Conservation (phyloP, 169 alveolate species). For the Ichthyophthirius multifiliis region DNA sequence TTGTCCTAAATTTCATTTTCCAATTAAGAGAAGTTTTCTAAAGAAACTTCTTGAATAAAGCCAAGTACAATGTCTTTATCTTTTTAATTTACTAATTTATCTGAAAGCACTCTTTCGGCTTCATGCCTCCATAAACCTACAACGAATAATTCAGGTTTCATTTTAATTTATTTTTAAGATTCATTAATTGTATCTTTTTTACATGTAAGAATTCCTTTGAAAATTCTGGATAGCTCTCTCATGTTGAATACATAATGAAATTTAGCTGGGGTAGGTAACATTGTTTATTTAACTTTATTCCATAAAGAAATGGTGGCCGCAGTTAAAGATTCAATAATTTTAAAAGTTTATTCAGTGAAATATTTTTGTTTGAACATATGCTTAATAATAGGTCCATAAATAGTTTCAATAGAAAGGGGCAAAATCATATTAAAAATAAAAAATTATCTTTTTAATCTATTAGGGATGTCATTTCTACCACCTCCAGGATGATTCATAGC, state of each 20-base stretch:
- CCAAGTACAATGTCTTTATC: conserved; percentile 84
- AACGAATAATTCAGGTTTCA: conserved; percentile 82
- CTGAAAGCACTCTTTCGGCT: conserved; percentile 94
- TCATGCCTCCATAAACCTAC: conserved; percentile 97
- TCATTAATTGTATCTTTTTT: conserved; percentile 68
- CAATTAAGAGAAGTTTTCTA: conserved; percentile 15
- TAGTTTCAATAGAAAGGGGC: conserved; percentile 94
- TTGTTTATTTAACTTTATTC: conserved; percentile 73
- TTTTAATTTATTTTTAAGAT: conserved; percentile 63
- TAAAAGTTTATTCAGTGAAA: conserved; percentile 71
- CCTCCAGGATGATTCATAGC: conserved; percentile 97
- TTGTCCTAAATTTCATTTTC: conserved; percentile 81
- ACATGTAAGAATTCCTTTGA: conserved; percentile 91
- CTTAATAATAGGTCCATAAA: conserved; percentile 93
- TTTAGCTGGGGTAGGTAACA: conserved; percentile 91
- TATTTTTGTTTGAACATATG: conserved; percentile 89
- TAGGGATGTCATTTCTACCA: conserved; percentile 97
- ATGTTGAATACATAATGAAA: conserved; percentile 97
- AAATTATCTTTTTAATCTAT: conserved; percentile 94
- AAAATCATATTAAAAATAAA: conserved; percentile 94
- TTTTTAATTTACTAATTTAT: conserved; percentile 89
- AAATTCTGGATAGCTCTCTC: conserved; percentile 96
- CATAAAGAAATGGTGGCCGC: conserved; percentile 91
- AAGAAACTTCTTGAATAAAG: conserved; percentile 43
- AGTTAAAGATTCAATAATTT: conserved; percentile 84